phyloP scores from a whole-genome alignment of 352 stramenopile genomes.

The Phytophthora podocarpi region DNA sequence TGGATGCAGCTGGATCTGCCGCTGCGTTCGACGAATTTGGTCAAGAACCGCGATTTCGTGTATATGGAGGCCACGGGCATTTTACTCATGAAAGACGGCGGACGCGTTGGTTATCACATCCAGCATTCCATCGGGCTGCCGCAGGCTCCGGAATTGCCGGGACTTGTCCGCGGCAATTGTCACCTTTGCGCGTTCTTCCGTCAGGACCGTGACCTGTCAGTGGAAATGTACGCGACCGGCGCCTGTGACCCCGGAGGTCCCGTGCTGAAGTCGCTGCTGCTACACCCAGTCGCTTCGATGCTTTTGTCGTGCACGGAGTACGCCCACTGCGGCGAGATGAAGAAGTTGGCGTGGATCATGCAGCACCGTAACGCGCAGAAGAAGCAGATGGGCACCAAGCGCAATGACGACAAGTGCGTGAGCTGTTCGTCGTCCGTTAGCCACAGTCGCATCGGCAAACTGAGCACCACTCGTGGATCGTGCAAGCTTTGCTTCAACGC shows the following conservation, averaged over 20 bases:
- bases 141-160: slow-evolving; percentile 26
- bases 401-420: slow-evolving; percentile 37
- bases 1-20: slow-evolving; percentile 40
- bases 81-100: slow-evolving; percentile 26
- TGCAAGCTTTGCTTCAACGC: slow-evolving; percentile 50
- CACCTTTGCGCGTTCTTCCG: slow-evolving; percentile 40
- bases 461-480: slow-evolving; percentile 37
- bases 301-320: slow-evolving; percentile 33
- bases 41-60: slow-evolving; percentile 30
- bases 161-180: slow-evolving; percentile 30
- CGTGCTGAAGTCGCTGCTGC: slow-evolving; percentile 26
- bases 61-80: slow-evolving; percentile 44
- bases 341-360: slow-evolving; percentile 46
- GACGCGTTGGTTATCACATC: slow-evolving; percentile 33
- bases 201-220: slow-evolving; percentile 25
- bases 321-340: slow-evolving; percentile 43
- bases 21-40: slow-evolving; percentile 19
- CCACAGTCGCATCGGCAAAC: slow-evolving; percentile 25
- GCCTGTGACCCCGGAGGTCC: slow-evolving; percentile 31
- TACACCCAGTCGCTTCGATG: slow-evolving; percentile 26
- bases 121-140: slow-evolving; percentile 33
- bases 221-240: slow-evolving; percentile 36
- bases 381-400: slow-evolving; percentile 26
- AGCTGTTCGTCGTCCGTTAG: slow-evolving; percentile 25
- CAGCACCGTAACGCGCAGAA: slow-evolving; percentile 31